phyloP scores from a whole-genome alignment of 169 alveolate species.

The Plasmodium coatneyi region DNA sequence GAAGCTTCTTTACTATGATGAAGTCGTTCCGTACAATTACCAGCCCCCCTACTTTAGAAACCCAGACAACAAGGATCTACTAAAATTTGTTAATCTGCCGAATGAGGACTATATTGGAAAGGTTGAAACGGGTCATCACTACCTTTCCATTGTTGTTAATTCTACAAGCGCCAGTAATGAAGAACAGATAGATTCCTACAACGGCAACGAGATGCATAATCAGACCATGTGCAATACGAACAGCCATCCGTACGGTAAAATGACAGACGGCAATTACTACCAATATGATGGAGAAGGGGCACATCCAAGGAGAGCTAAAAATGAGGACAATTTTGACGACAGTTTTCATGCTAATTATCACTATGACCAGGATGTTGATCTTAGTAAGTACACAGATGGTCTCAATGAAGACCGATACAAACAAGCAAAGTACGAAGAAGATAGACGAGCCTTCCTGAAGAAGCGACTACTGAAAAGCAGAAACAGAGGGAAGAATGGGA shows the following conservation, averaged over 20 bases:
- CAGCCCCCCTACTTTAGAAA: constrained; percentile 88
- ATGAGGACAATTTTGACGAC: background rate
- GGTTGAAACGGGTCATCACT: constrained; percentile 80
- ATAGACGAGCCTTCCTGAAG: background rate
- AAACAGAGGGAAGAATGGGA: background rate
- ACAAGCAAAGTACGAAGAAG: background rate
- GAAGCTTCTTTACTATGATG: constrained; percentile 86
- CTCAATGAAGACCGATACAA: background rate
- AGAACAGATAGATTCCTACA: background rate
- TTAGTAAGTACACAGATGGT: background rate
- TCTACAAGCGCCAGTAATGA: constrained; percentile 67
- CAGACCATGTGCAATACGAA: background rate
- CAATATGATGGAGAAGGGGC: background rate
- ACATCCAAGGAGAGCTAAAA: background rate
- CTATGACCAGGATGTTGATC: background rate
- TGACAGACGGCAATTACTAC: background rate
- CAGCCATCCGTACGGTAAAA: background rate
- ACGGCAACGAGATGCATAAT: background rate
- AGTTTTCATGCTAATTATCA: background rate
- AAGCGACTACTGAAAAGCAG: background rate
- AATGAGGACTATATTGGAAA: constrained; percentile 82
- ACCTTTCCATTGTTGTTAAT: constrained; percentile 77
- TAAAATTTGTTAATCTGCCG: constrained; percentile 74
- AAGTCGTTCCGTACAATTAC: constrained; percentile 84
- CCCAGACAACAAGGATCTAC: constrained; percentile 79